Evolutionary conservation across 257 asterid genomes (phyloP).

Genomic region (Datura wrightii): DNA sequence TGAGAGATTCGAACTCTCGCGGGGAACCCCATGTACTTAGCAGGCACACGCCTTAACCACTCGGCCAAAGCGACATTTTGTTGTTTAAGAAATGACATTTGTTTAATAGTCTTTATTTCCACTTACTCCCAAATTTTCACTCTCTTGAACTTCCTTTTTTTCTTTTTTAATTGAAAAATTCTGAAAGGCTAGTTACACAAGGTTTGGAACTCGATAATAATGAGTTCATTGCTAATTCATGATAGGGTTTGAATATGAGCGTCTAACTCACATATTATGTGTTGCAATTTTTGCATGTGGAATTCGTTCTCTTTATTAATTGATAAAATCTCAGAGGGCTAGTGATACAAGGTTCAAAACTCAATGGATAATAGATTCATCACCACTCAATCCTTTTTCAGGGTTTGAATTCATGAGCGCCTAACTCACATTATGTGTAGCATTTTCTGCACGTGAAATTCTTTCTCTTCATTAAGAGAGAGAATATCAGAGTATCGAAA

Average conservation of each 20-base stretch:
- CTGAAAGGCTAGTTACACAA: neutral
- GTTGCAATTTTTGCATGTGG: neutral
- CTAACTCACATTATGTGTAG: too few species aligned
- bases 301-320: neutral
- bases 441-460: too few species aligned
- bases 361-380: too few species aligned
- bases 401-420: too few species aligned
- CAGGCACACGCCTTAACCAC: constrained; percentile 82
- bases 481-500: neutral
- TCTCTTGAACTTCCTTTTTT: too few species aligned
- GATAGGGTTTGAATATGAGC: neutral
- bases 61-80: constrained; percentile 71
- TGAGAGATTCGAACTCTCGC: constrained; percentile 99
- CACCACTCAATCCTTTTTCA: too few species aligned
- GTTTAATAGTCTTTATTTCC: too few species aligned
- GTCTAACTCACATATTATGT: neutral
- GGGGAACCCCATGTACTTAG: constrained; percentile 83
- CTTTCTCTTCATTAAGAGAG: too few species aligned
- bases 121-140: too few species aligned
- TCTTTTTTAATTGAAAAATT: too few species aligned
- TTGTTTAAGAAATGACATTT: too few species aligned
- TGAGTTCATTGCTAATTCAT: neutral
- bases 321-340: neutral
- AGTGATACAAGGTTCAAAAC: neutral
- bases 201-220: neutral